These are phyloP conservation scores for Ophiostoma quercus DNA, from an alignment of 2,329 filamentous ascomycete species.

Conservation along the genomic window DNA sequence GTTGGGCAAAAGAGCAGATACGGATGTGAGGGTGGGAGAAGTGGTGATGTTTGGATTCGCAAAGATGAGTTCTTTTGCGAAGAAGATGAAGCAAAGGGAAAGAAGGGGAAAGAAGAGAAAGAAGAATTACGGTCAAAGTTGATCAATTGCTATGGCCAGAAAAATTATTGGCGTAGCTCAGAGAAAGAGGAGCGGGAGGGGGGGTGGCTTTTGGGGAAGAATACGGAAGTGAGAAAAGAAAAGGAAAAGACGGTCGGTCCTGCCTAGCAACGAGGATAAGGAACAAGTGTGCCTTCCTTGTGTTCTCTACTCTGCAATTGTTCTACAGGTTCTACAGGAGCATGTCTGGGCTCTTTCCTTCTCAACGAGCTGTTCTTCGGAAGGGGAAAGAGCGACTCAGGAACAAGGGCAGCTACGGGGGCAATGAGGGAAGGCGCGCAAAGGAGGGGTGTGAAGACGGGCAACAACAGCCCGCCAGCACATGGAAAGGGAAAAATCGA, in stretches of 20 bases:
- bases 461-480: constrained; percentile 16
- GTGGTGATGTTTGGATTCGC: constrained; percentile 10
- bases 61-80: constrained; percentile 16
- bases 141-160: constrained; percentile 22
- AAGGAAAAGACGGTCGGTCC: constrained; percentile 20
- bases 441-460: neutral
- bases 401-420: constrained; percentile 18
- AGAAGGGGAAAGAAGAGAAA: constrained; percentile 18
- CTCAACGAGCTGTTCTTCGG: constrained; percentile 4
- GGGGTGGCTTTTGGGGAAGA: constrained; percentile 14
- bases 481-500: constrained; percentile 2
- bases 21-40: constrained; percentile 8
- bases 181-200: constrained; percentile 16
- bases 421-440: constrained; percentile 8
- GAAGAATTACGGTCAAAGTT: constrained; percentile 23
- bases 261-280: constrained; percentile 21
- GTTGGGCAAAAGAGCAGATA: constrained; percentile 19
- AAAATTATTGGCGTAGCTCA: constrained; percentile 26
- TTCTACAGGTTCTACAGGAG: too few relatives aligned
- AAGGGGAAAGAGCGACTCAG: constrained; percentile 21
- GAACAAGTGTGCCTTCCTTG: constrained; percentile 18
- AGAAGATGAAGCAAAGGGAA: constrained; percentile 17
- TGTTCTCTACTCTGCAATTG: neutral
- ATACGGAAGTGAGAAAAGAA: constrained; percentile 8
- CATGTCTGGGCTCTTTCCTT: neutral